These are phyloP conservation scores for Coniochaeta sp. DNA, from an alignment of 2,329 filamentous ascomycete genomes.

Conservation along the genomic window DNA sequence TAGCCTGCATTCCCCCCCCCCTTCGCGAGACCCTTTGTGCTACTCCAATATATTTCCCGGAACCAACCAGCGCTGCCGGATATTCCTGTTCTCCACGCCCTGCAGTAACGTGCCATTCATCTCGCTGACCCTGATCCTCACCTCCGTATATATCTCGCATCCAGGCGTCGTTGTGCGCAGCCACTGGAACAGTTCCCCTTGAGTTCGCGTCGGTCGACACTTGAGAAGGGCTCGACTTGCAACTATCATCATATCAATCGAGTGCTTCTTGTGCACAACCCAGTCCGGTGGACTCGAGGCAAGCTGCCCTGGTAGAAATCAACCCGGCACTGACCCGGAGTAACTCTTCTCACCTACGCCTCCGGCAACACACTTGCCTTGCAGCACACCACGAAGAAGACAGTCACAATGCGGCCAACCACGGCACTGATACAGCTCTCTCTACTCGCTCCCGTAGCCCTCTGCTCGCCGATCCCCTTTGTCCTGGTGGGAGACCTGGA, in stretches of 20 bases:
- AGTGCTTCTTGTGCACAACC: neutral
- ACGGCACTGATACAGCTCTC: slow-evolving; percentile 7
- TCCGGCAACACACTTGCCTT: neutral
- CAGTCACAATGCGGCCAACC: slow-evolving; percentile 6
- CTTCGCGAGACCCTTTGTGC: neutral
- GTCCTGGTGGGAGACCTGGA: slow-evolving; percentile 4
- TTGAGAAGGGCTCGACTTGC: neutral
- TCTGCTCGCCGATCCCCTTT: slow-evolving; percentile 8
- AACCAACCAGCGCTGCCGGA: neutral
- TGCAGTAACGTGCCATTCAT: slow-evolving; percentile 1
- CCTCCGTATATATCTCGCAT: neutral
- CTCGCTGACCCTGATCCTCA: neutral
- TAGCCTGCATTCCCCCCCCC: neutral
- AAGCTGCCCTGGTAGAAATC: neutral
- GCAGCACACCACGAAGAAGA: neutral
- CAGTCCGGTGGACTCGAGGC: neutral
- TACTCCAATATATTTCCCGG: neutral
- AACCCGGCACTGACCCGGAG: neutral
- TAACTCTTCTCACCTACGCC: neutral
- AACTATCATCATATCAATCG: neutral
- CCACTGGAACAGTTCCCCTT: neutral
- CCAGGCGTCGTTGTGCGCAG: neutral
- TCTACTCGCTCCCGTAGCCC: slow-evolving; percentile 6
- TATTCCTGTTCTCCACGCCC: neutral
- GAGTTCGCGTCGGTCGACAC: neutral